Percentiles rank a stretch among this genome's conserved stretches.
Evolutionary conservation across 768 basidiomycete species (phyloP).

Genomic region (Russula emetica): DNA sequence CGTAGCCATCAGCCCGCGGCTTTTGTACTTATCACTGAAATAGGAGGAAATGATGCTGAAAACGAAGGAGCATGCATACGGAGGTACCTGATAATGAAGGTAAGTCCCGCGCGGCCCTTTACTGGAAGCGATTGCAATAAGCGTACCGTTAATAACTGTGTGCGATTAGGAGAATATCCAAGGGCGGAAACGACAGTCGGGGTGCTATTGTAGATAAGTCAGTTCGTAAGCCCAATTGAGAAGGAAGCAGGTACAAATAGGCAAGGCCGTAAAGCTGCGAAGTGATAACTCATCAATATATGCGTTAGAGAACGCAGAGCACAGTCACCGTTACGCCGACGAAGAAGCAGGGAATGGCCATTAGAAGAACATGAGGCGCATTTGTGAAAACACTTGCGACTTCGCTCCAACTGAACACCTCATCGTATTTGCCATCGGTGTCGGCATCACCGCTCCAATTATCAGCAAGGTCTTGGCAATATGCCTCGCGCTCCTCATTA

Average conservation of each 20-base stretch:
- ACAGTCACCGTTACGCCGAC: conserved; percentile 45
- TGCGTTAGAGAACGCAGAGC: not conserved
- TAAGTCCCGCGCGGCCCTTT: not conserved
- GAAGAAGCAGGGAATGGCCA: conserved; percentile 50
- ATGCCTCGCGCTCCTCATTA: conserved; percentile 41
- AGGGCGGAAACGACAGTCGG: conserved; percentile 33
- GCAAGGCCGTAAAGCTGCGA: conserved; percentile 31
- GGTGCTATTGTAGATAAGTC: conserved; percentile 26
- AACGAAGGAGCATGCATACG: conserved; percentile 34
- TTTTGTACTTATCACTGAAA: conserved; percentile 25
- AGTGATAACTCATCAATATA: not conserved
- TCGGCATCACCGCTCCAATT: conserved; percentile 35
- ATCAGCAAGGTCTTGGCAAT: conserved; percentile 38
- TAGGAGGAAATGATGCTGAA: conserved; percentile 25
- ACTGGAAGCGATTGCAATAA: not conserved
- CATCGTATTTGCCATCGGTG: conserved; percentile 39
- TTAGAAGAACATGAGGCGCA: conserved; percentile 50
- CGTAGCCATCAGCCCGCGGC: conserved; percentile 23
- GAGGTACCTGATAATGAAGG: conserved; percentile 30
- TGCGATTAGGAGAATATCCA: conserved; percentile 31
- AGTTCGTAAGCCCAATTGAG: not conserved
- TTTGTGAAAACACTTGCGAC: conserved; percentile 46
- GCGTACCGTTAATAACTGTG: conserved; percentile 33
- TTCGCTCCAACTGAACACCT: conserved; percentile 56
- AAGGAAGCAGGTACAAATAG: conserved; percentile 26